Base-by-base conservation (phyloP, 805 yeast species). In the Candida germanica region DNA sequence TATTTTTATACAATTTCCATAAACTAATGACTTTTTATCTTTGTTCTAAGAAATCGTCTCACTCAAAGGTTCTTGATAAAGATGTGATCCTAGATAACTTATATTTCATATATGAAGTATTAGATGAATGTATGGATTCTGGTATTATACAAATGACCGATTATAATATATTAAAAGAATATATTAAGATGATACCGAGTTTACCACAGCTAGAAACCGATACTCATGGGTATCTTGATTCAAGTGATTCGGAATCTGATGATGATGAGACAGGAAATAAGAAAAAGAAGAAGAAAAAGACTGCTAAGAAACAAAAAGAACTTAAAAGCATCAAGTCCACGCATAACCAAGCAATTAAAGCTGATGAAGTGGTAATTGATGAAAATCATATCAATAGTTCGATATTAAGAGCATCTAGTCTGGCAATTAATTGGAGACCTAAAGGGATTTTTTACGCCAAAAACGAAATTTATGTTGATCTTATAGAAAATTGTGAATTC, bases 111-210 rank as follows among this genome's bases (percentile, higher is more conserved):
- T 83, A 82, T 58, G 96, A 88, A 54, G 61, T 87, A n/a, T 59
- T 87, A 29, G 96, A 87, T 53, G 96, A 87, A 53, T 83, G 87
- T 70, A 74, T 86, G 77, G 96, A 88, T 57, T 83, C 75, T 58
- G 96, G 96, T 6, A 61, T 83, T n/a, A 79, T 87, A 1, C 96
- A 88, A 59, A 67, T 83, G 35, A 84, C 96, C 0, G 95, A 88
- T 51, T 75, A 79, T 34, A 83, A 81, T 44, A 74, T 88, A 9
- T 67, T 88, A 36, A 79, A 78, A 49, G 95, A 87, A 53, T 88
- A 83, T 52, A 80, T 83, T 44, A 80, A 84, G 40, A 69, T 80
- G 33, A 75, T 76, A 32, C 56, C 59, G 17, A 59, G 59, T 42
- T 29, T 46, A 21, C 58, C 64, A 3, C 46, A 40, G 28, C 9